Percentiles rank a stretch among this genome's conserved stretches.
These are phyloP conservation scores for Cystoderma amianthinum DNA, from an alignment of 768 basidiomycete species.

Conservation along the genomic window DNA sequence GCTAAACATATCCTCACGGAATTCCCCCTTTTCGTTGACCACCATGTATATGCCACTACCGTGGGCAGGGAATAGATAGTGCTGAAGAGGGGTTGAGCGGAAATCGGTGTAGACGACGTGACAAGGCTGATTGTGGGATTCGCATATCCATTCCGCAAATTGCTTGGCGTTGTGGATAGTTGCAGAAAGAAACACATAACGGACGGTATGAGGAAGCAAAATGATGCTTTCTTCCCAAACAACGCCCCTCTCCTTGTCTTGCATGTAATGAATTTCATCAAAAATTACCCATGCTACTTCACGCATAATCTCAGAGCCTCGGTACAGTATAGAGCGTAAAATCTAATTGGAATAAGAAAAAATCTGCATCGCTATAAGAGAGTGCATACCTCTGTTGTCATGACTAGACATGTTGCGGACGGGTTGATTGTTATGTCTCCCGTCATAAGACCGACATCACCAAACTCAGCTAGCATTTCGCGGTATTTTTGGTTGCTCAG, in stretches of 20 bases:
- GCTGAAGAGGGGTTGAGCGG: conserved; percentile 94
- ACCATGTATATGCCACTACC: conserved; percentile 97
- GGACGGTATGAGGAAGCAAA: conserved; percentile 90
- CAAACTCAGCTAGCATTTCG: conserved; percentile 95
- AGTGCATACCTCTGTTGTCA: conserved; percentile 91
- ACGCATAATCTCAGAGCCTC: conserved; percentile 98
- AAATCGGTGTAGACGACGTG: conserved; percentile 99
- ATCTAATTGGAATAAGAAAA: conserved; percentile 48
- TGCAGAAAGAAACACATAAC: conserved; percentile 97
- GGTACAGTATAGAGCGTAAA: conserved; percentile 96
- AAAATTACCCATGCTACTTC: conserved; percentile 99
- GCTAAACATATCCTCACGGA: conserved; percentile 94
- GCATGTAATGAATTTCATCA: conserved; percentile 99
- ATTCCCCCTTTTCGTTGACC: conserved; percentile 96
- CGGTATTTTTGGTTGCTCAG: conserved; percentile 98
- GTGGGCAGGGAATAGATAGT: conserved; percentile 95
- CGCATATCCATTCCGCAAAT: conserved; percentile 98
- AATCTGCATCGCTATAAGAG: not conserved
- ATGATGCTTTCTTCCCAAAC: conserved; percentile 99
- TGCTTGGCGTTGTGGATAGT: conserved; percentile 99
- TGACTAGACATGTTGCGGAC: conserved; percentile 92
- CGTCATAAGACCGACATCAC: conserved; percentile 98
- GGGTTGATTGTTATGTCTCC: conserved; percentile 99
- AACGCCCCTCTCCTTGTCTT: conserved; percentile 97
- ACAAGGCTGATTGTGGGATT: conserved; percentile 95